Evolutionary conservation across 2,329 filamentous ascomycete genomes (phyloP), one percentile per base, ranked within the genome.

Genomic region (Trichophyton mentagrophytes): DNA sequence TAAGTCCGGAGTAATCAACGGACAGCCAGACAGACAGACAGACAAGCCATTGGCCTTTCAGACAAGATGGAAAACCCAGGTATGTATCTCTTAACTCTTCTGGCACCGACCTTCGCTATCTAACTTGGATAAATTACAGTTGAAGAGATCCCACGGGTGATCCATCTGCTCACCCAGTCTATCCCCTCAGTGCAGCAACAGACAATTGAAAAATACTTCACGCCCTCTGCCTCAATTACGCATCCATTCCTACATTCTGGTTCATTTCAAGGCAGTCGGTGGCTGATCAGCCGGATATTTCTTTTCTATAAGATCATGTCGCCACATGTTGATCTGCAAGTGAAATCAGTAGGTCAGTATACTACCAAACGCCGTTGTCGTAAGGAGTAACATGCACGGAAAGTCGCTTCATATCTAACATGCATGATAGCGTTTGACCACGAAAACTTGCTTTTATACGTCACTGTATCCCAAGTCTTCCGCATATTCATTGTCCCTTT

Each of bases 241-340:
- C 89, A 95, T 66, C 89, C 89, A 0, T 86, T 92, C 71, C 90
- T 87, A 68, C 82, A 84, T 11, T 88, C 89, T 1, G 78, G 77
- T 49, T 77, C 72, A 63, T 82, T 79, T 65, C 68, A 75, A 9
- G 82, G 85, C 64, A 91, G 87, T 8, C 80, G 88, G 49, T 83
- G 79, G 74, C 70, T 88, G 4, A 79, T 95, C 17, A 75, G 81
- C 56, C 79, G 80, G 66, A 85, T 95, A 61, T 95, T 89, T 69
- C 82, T 84, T 46, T 91, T 87, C 88, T 92, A 95, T 73, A 89
- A 90, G 69, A 87, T 92, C 65, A 78, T 95, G 69, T 89, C 85
- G 63, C 90, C 90, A 0, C 76, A 78, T 17, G 88, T 93, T 65
- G 79, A 85, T 49, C 74, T 92, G 11, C 75, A 80, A 1, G 78